Conservation (phyloP, 306 rosid genomes). For the Glycine soja region DNA sequence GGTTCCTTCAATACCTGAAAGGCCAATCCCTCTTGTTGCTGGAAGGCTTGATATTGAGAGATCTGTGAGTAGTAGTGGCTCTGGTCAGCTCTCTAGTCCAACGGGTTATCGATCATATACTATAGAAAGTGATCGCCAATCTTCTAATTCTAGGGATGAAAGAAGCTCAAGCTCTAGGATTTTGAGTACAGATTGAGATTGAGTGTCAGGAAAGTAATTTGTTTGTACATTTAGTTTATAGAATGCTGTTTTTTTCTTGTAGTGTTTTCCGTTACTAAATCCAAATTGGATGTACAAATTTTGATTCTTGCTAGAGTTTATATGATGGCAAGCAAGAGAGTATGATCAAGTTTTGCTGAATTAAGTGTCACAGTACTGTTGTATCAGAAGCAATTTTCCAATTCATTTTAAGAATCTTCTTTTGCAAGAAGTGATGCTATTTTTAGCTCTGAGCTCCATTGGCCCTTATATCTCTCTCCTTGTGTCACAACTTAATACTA, state of each 20-base stretch:
- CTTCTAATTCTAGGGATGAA: slow-evolving; percentile 50
- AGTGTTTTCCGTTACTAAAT: slow-evolving; percentile 46
- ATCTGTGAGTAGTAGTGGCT: slow-evolving; percentile 67
- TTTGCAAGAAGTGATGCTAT: too few species aligned
- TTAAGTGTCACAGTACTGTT: background rate
- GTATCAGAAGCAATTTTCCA: slow-evolving; percentile 14
- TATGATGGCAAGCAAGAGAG: slow-evolving; percentile 12
- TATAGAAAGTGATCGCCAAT: slow-evolving; percentile 46
- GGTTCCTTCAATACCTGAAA: slow-evolving; percentile 76
- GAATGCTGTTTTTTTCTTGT: background rate
- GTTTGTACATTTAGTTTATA: slow-evolving; percentile 45
- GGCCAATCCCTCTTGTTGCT: slow-evolving; percentile 85
- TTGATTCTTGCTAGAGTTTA: slow-evolving; percentile 39
- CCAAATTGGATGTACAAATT: slow-evolving; percentile 44
- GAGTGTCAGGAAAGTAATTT: slow-evolving; percentile 32
- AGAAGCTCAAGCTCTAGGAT: slow-evolving; percentile 51
- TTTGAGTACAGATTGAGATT: slow-evolving; percentile 41
- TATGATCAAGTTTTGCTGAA: slow-evolving; percentile 36
- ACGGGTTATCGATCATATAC: slow-evolving; percentile 66
- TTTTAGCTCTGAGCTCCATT: background rate
- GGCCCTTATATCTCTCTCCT: background rate
- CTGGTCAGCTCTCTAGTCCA: slow-evolving; percentile 62
- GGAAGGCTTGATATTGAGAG: slow-evolving; percentile 74
- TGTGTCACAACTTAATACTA: background rate
- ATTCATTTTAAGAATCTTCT: background rate